Evolutionary conservation across 129 eudicot genomes (phyloP).

Genomic region (Chrysanthemum makinoi): DNA sequence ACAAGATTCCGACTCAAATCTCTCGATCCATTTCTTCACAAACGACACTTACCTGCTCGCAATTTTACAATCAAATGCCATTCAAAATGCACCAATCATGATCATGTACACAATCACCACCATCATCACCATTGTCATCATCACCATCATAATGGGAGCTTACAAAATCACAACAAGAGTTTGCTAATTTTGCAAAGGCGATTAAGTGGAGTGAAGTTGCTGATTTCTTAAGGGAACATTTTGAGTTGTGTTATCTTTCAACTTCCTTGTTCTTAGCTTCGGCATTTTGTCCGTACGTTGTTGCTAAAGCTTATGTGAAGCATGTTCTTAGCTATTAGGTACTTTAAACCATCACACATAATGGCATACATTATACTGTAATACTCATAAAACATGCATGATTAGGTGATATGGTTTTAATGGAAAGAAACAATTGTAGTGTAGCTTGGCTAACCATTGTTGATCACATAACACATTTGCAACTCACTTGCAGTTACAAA

Average conservation of each 20-base stretch:
- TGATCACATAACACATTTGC: background rate
- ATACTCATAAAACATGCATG: too few species aligned
- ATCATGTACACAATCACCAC: conserved; percentile 14
- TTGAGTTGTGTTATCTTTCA: conserved; percentile 74
- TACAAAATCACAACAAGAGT: conserved; percentile 48
- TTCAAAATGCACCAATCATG: conserved; percentile 28
- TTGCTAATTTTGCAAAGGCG: conserved; percentile 55
- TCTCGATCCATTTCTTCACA: conserved; percentile 17
- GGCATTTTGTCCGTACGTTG: conserved; percentile 60
- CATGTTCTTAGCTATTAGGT: conserved; percentile 26
- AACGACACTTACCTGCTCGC: conserved; percentile 28
- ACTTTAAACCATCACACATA: too few species aligned
- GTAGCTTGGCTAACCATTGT: background rate
- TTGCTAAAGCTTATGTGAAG: conserved; percentile 53
- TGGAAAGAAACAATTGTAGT: too few species aligned
- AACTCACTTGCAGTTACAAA: too few species aligned
- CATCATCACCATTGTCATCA: background rate
- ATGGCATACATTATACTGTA: too few species aligned
- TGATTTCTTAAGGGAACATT: conserved; percentile 61
- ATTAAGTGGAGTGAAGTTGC: conserved; percentile 69
- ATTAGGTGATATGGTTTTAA: too few species aligned
- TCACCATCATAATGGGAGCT: conserved; percentile 37
- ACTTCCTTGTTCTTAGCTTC: conserved; percentile 57
- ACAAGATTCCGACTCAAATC: conserved; percentile 32
- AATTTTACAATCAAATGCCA: conserved; percentile 23